These are phyloP conservation scores for Oidiodendron maius DNA, from an alignment of 495 filamentous ascomycete species.

Conservation along the genomic window DNA sequence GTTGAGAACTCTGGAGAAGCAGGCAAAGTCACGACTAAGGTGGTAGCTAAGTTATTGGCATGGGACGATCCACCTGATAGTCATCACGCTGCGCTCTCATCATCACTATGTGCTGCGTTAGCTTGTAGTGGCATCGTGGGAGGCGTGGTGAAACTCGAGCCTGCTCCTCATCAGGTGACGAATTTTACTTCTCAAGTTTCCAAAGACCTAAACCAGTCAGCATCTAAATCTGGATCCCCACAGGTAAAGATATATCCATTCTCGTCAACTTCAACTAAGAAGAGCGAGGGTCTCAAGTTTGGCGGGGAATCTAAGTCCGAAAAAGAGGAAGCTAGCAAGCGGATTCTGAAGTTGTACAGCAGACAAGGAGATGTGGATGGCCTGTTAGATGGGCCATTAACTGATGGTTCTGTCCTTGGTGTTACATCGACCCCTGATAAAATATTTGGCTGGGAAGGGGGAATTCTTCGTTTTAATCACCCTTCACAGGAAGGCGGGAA, in stretches of 20 bases:
- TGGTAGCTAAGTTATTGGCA: slow-evolving; percentile 66
- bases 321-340: slow-evolving; percentile 57
- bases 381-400: slow-evolving; percentile 79
- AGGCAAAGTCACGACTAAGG: slow-evolving; percentile 55
- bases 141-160: slow-evolving; percentile 79
- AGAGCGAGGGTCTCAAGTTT: slow-evolving; percentile 69
- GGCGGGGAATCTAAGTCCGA: slow-evolving; percentile 79
- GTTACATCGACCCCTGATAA: slow-evolving; percentile 31
- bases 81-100: slow-evolving; percentile 71
- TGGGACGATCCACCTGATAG: slow-evolving; percentile 88
- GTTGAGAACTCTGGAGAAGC: slow-evolving; percentile 45
- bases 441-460: slow-evolving; percentile 58
- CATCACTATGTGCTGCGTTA: slow-evolving; percentile 64
- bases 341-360: slow-evolving; percentile 47
- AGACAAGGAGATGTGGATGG: slow-evolving; percentile 48
- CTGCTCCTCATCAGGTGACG: slow-evolving; percentile 42
- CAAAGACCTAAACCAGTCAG: slow-evolving; percentile 32
- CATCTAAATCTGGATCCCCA: slow-evolving; percentile 17
- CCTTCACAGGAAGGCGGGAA: slow-evolving; percentile 32
- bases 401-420: slow-evolving; percentile 75
- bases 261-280: slow-evolving; percentile 41
- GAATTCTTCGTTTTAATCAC: slow-evolving; percentile 67
- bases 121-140: slow-evolving; percentile 69
- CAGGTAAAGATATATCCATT: slow-evolving; percentile 78
- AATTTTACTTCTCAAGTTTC: slow-evolving; percentile 38